Conservation (phyloP, 805 yeast genomes). For the Tetrapisispora arboricola region DNA sequence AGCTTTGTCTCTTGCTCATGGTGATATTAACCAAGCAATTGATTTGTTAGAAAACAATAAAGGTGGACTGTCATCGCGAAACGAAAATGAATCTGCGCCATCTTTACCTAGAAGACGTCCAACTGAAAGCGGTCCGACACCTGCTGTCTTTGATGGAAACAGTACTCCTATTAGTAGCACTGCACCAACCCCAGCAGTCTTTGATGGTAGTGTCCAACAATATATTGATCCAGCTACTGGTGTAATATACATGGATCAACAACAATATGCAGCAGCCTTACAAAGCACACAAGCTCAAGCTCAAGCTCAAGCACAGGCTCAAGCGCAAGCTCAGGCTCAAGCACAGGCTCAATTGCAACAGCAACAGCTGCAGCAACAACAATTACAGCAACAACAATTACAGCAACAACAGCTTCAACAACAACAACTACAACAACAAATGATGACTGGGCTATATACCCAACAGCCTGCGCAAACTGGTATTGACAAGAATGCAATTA, state of each 20-base stretch:
- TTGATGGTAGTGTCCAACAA: constrained; percentile 40
- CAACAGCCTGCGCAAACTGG: constrained; percentile 10
- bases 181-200: constrained; percentile 20
- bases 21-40: constrained; percentile 50
- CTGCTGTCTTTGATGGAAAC: constrained; percentile 28
- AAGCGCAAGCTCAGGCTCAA: constrained; percentile 10
- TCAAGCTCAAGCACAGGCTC: constrained; percentile 16
- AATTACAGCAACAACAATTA: constrained; percentile 11
- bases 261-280: constrained; percentile 36
- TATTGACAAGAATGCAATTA: constrained; percentile 15
- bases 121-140: constrained; percentile 26
- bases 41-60: constrained; percentile 39
- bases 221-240: constrained; percentile 68
- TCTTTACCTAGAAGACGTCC: constrained; percentile 34
- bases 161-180: constrained; percentile 12
- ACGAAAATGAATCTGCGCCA: constrained; percentile 9
- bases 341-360: constrained; percentile 16
- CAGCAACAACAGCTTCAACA: constrained; percentile 4
- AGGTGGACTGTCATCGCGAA: constrained; percentile 8
- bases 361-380: constrained; percentile 11
- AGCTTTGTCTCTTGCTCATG: constrained; percentile 48
- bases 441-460: background rate
- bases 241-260: constrained; percentile 54
- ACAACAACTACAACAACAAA: constrained; percentile 5
- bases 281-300: constrained; percentile 11